Base-by-base conservation (phyloP, 257 asterid genomes). In the Solanum etuberosum region DNA sequence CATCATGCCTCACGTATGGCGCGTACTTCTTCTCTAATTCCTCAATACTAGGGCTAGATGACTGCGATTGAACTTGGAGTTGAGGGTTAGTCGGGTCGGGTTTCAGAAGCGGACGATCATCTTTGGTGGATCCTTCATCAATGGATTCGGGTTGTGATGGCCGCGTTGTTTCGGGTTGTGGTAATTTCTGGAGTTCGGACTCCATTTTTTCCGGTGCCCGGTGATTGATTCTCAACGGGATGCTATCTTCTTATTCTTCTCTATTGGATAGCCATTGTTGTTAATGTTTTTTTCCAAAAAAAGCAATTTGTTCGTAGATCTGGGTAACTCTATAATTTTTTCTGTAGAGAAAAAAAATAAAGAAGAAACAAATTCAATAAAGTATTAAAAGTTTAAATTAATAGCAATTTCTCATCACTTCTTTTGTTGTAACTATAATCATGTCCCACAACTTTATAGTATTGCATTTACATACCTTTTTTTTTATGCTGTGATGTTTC, bases 11-110 rank as follows among this genome's bases (percentile, higher is more conserved):
- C 7, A 93, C 98, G 59, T 40, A 95, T 0, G 99, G 93, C 0
- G 96, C 97, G 89, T 87, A 97, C 89, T 93, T 94, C 86, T 88
- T 91, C 92, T 97, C 97, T 86, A 95, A 86, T 88, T 95, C 98
- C 25, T 93, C 98, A 27, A 94, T 83, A 90, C 86, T 91, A 1
- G 78, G 87, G 85, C 27, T 67, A n/a, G 38, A 84, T 67, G 81
- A 21, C 67, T 84, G 86, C 3, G 88, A 57, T 35, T 82, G 89
- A 29, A 34, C 42, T 76, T 34, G 90, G 85, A 71, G 63, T 48
- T 27, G 93, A 27, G 70, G 70, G 20, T 31, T 81, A 37, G 9
- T 74, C 12, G 90, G 90, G 23, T 92, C 95, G 86, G 91, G 90
- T 42, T 95, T 93, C 88, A 95, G 94, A 84, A 96, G 95, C 31